phyloP scores from a whole-genome alignment of 768 basidiomycete genomes.

The Rubroboletus satanas region DNA sequence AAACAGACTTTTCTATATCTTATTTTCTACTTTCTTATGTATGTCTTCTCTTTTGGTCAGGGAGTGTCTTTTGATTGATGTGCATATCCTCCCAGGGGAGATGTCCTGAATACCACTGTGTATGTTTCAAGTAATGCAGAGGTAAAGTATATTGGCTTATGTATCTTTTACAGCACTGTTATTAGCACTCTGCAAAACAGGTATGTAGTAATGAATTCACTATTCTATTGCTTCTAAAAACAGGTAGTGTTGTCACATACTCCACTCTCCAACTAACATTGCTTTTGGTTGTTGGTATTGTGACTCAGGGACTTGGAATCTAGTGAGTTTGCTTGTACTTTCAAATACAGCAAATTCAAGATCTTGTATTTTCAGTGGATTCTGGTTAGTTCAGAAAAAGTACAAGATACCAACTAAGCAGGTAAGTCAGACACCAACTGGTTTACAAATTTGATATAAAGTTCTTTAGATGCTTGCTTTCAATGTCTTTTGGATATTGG shows the following conservation, averaged over 20 bases:
- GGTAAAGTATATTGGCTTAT: background rate
- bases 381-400: constrained; percentile 67
- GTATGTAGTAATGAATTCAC: constrained; percentile 27
- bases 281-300: constrained; percentile 62
- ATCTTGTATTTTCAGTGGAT: constrained; percentile 37
- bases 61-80: background rate
- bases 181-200: constrained; percentile 70
- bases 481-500: constrained; percentile 70
- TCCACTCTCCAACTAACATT: constrained; percentile 69
- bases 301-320: constrained; percentile 61
- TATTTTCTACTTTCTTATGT: constrained; percentile 75
- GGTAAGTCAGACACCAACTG: constrained; percentile 17
- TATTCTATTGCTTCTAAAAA: constrained; percentile 2
- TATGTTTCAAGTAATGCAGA: constrained; percentile 29
- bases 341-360: background rate
- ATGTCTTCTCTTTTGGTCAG: constrained; percentile 18
- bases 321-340: constrained; percentile 43
- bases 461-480: constrained; percentile 59
- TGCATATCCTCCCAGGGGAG: constrained; percentile 46
- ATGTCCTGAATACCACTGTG: constrained; percentile 74
- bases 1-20: constrained; percentile 75
- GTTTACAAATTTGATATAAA: background rate
- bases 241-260: constrained; percentile 58
- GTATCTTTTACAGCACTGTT: constrained; percentile 48
- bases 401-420: constrained; percentile 62